Conservation (phyloP, 139 green algal species). For the Monoraphidium neglectum region DNA sequence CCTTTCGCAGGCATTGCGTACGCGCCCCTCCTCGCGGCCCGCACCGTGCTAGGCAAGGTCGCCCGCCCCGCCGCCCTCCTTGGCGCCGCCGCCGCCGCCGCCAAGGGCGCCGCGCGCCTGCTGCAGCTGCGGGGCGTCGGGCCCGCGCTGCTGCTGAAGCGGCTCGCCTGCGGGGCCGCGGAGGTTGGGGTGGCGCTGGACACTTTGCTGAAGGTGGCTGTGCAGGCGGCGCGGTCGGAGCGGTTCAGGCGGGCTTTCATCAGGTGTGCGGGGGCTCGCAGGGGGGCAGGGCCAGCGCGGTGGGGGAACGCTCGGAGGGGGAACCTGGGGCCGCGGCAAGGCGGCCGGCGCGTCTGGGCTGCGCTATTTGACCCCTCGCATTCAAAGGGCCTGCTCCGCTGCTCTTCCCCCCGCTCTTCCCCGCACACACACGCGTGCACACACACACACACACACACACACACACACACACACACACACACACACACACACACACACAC, state of each 20-base stretch:
- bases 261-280: neutral
- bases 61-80: constrained; percentile 13
- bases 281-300: no score
- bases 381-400: no score
- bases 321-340: no score
- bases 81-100: neutral
- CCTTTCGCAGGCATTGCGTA: constrained; percentile 14
- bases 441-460: no score
- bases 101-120: constrained; percentile 10
- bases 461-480: no score
- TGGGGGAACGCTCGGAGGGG: no score
- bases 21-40: constrained; percentile 25
- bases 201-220: neutral
- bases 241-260: neutral
- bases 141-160: constrained; percentile 11
- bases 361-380: no score
- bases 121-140: constrained; percentile 8
- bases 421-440: no score
- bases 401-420: no score
- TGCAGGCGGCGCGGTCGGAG: neutral
- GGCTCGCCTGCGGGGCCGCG: neutral
- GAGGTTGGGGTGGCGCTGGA: neutral
- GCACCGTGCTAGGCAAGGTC: constrained; percentile 22
- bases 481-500: no score
- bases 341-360: no score